phyloP scores from a whole-genome alignment of 1,139 yeast genomes.

The Geotrichum bryndzae region DNA sequence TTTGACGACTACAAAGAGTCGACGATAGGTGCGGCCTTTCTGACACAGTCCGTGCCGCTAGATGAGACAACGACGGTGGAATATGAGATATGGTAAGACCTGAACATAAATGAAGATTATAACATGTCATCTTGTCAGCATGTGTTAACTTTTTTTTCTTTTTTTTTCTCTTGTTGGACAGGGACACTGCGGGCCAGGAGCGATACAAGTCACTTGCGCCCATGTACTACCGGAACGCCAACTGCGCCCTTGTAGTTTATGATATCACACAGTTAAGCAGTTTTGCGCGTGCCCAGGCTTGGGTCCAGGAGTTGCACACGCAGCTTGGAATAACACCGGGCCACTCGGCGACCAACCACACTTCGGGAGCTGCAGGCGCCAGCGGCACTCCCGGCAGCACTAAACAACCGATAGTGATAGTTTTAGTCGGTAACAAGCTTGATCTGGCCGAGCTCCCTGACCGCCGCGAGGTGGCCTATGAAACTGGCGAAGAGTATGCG shows the following conservation, averaged over 20 bases:
- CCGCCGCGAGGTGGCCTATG: constrained; percentile 65
- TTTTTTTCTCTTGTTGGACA: background rate
- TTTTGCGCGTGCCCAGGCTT: constrained; percentile 94
- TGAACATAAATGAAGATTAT: background rate
- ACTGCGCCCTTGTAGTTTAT: constrained; percentile 92
- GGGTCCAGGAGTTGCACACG: constrained; percentile 95
- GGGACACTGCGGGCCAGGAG: constrained; percentile 98
- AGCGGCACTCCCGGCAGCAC: constrained; percentile 43
- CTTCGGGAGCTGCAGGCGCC: background rate
- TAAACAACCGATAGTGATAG: constrained; percentile 80
- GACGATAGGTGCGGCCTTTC: constrained; percentile 97
- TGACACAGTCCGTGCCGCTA: constrained; percentile 78
- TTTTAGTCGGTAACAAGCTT: constrained; percentile 86
- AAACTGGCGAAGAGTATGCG: constrained; percentile 72
- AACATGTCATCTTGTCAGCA: background rate
- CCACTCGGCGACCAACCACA: background rate
- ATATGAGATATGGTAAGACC: constrained; percentile 41
- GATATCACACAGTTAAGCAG: constrained; percentile 97
- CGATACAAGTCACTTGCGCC: constrained; percentile 95
- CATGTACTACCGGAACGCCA: constrained; percentile 97
- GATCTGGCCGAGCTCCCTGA: constrained; percentile 44
- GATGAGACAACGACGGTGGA: constrained; percentile 47
- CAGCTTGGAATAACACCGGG: constrained; percentile 39
- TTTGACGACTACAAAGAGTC: constrained; percentile 93
- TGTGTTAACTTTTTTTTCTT: background rate